These are phyloP conservation scores for Rasamsonia emersonii DNA, from an alignment of 2,329 filamentous ascomycete species.

Conservation along the genomic window DNA sequence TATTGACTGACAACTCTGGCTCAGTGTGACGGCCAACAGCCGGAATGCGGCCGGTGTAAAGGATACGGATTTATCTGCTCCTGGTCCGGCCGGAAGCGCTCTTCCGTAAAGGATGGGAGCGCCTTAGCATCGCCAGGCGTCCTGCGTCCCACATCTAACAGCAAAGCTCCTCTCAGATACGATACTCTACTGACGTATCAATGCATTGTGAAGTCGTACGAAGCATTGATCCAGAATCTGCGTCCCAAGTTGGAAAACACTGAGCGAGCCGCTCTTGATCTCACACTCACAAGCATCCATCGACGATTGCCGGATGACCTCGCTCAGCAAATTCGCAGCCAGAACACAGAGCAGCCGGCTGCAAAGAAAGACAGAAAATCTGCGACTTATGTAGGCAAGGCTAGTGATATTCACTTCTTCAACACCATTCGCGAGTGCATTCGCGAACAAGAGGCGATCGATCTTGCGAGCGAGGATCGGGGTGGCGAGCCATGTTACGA, in stretches of 20 bases:
- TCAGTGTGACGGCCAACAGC: conserved; percentile 21
- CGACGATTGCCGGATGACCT: conserved; percentile 10
- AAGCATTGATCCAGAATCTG: conserved; percentile 12
- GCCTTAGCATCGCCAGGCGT: conserved; percentile 5
- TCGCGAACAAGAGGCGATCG: conserved; percentile 12
- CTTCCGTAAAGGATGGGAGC: neutral
- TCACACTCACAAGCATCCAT: conserved; percentile 12
- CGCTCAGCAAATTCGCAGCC: neutral
- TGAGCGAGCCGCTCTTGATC: conserved; percentile 12
- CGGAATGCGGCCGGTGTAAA: conserved; percentile 18
- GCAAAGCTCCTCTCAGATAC: conserved; percentile 3
- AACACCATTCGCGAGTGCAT: conserved; percentile 23
- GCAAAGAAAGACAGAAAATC: conserved; percentile 4
- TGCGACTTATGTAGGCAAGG: conserved; percentile 28
- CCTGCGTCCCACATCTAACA: conserved; percentile 3
- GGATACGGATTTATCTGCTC: conserved; percentile 20
- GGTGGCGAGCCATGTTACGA: conserved; percentile 10
- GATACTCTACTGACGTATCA: conserved; percentile 7
- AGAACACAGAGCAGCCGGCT: conserved; percentile 2
- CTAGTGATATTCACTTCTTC: conserved; percentile 32
- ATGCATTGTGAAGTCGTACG: conserved; percentile 11
- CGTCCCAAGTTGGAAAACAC: conserved; percentile 9
- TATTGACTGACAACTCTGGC: neutral
- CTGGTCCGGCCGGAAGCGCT: conserved; percentile 14
- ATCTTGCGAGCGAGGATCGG: conserved; percentile 16